These are phyloP conservation scores for Gracilaria domingensis DNA, from an alignment of 23 red algal species.

Conservation along the genomic window DNA sequence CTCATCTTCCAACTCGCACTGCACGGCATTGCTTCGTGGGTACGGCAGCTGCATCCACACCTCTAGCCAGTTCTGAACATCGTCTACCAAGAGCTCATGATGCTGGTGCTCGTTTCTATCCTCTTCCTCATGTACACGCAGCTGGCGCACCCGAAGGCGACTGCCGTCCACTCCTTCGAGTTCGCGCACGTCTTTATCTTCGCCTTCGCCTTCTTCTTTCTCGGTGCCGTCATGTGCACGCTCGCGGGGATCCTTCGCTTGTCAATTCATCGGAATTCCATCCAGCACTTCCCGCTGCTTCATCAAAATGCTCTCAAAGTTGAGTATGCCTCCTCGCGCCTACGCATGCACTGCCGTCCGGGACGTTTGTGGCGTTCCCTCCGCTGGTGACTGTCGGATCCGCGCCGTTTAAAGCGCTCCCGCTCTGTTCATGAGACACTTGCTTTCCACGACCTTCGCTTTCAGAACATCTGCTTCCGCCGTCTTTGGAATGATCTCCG, in stretches of 20 bases:
- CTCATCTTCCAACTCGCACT: conserved; percentile 54
- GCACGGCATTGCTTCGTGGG: conserved; percentile 50
- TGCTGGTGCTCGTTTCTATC: no score
- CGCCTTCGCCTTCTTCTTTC: conserved; percentile 66
- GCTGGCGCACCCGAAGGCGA: conserved; percentile 16
- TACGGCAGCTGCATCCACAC: conserved; percentile 29
- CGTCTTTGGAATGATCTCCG: conserved; percentile 63
- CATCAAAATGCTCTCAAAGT: conserved; percentile 56
- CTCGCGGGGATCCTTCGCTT: conserved; percentile 32
- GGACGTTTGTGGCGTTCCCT: conserved; percentile 19
- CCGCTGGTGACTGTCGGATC: no score
- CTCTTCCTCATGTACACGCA: conserved; percentile 46
- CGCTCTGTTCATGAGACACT: neutral
- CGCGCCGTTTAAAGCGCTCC: no score
- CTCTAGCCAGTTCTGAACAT: conserved; percentile 36
- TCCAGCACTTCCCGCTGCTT: conserved; percentile 51
- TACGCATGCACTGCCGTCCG: conserved; percentile 18
- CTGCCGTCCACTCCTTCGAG: conserved; percentile 70
- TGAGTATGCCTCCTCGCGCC: conserved; percentile 39
- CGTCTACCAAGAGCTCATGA: no score
- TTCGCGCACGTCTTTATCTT: conserved; percentile 83
- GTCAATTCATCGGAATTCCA: conserved; percentile 39
- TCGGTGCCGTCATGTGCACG: conserved; percentile 47
- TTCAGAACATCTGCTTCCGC: conserved; percentile 71
- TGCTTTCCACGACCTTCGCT: neutral